phyloP scores from a whole-genome alignment of 1,284 basidiomycete genomes.

The Moesziomyces aphidis region DNA sequence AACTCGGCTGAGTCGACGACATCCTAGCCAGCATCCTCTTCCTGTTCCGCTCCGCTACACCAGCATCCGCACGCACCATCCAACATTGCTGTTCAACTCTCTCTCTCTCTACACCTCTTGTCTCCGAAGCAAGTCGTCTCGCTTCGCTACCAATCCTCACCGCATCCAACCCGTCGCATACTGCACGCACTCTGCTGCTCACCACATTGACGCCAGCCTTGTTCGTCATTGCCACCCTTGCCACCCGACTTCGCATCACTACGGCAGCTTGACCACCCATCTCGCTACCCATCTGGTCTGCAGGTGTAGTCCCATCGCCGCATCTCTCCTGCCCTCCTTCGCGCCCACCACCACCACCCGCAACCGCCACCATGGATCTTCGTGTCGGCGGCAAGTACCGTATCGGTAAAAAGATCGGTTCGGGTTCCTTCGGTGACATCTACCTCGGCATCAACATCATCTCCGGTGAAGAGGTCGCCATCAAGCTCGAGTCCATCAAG shows the following conservation, averaged over 20 bases:
- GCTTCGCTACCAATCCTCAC: slow-evolving; percentile 2
- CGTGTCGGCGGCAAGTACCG: slow-evolving; percentile 94
- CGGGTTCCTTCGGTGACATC: slow-evolving; percentile 99
- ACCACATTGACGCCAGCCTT: slow-evolving; percentile 10
- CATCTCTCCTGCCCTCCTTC: slow-evolving; percentile 6
- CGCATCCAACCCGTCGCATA: slow-evolving; percentile 6
- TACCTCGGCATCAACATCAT: slow-evolving; percentile 99
- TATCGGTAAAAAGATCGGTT: slow-evolving; percentile 99
- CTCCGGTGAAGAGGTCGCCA: slow-evolving; percentile 99
- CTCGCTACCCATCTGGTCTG: slow-evolving; percentile 2
- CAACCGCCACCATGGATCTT: slow-evolving; percentile 78
- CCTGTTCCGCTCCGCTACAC: not conserved
- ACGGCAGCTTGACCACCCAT: not conserved
- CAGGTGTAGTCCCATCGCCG: not conserved
- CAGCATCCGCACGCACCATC: not conserved
- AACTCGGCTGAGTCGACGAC: not conserved
- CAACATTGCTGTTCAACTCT: too few species aligned
- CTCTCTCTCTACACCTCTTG: not conserved
- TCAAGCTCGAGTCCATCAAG: slow-evolving; percentile 99
- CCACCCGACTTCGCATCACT: slow-evolving; percentile 5
- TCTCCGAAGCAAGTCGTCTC: not conserved
- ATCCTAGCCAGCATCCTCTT: not conserved
- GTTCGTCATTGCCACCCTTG: slow-evolving; percentile 21
- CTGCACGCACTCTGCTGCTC: not conserved
- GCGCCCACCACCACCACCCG: slow-evolving; percentile 2